phyloP scores from a whole-genome alignment of 2,329 filamentous ascomycete species.

The Uncinocarpus reesii region DNA sequence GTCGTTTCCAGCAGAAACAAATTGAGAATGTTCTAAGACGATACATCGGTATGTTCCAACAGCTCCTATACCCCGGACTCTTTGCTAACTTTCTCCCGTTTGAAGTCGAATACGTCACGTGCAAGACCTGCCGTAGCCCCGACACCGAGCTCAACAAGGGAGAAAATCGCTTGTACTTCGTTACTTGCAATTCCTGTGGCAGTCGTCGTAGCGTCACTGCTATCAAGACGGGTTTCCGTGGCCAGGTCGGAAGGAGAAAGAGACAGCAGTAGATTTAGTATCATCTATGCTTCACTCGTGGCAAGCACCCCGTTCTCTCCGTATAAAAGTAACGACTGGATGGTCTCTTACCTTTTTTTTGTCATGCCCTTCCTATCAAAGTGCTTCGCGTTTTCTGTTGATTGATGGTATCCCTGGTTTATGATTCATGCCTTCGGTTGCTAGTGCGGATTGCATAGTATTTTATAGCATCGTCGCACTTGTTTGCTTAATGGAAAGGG shows the following conservation, averaged over 20 bases:
- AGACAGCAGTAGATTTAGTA: slow-evolving; percentile 65
- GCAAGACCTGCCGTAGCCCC: slow-evolving; percentile 93
- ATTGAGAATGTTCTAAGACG: slow-evolving; percentile 93
- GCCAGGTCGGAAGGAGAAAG: slow-evolving; percentile 96
- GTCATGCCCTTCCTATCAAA: not conserved
- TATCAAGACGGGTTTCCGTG: slow-evolving; percentile 99
- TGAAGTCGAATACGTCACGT: slow-evolving; percentile 88
- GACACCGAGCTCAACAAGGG: slow-evolving; percentile 97
- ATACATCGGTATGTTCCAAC: slow-evolving; percentile 85
- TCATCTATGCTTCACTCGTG: not conserved
- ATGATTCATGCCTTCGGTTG: not conserved
- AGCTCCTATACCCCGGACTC: not conserved
- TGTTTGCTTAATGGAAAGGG: not conserved
- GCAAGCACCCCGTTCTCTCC: not conserved
- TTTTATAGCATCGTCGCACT: not conserved
- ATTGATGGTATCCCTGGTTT: not conserved
- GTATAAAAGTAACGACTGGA: slow-evolving; percentile 3
- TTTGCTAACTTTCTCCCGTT: slow-evolving; percentile 12
- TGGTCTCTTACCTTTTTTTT: not conserved
- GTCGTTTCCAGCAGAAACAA: slow-evolving; percentile 99
- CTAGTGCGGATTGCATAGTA: not conserved
- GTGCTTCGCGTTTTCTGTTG: not conserved
- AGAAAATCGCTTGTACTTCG: slow-evolving; percentile 98
- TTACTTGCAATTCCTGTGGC: slow-evolving; percentile 85
- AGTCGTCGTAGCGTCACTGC: slow-evolving; percentile 81